Evolutionary conservation across 768 basidiomycete species (phyloP), one percentile per base, ranked within the genome.

Genomic region (Panus rudis): DNA sequence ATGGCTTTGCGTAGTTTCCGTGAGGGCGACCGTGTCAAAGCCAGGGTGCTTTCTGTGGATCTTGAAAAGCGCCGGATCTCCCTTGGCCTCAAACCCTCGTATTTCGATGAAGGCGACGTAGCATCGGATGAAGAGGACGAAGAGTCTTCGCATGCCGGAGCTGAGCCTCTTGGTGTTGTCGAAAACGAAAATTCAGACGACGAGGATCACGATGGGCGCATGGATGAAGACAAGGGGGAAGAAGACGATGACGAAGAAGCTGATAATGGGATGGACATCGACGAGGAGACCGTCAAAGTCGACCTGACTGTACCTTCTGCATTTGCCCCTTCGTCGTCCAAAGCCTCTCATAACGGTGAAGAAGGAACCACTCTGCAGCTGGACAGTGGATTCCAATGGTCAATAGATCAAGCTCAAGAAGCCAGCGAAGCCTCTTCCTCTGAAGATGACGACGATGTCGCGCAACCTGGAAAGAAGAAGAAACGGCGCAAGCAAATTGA

Each of bases 1-100:
- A 63, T 84, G 28, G 92, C 91, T 7, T 71, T 96, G 28, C 79
- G 74, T 35, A 80, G 77, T 27, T 94, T 97, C 72, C 76, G 81
- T 23, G 83, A 84, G 60, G 92, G 91, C 4, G 92, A 98, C 62
- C 73, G 71, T 28, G 87, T 97, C 47, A 88, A 84, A 60, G 88
- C 85, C 2, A 61, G 82, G 38, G 73, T 99, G 32, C 61, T 84
- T 27, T 74, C 75, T 7, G 70, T 93, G 41, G 83, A 92, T 49
- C 71, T 73, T 21, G 81, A 82, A 45, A 88, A 84, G 54, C 80
- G 81, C 34, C 90, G 91, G 46, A 71, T 99, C 43, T 84, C 88
- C 39, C 72, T 85, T 43, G 73, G 79, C 27, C 68, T 98, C 44
- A 97, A 94, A 61, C 87, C 90, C 20, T 94, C 92, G 21, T 79